Percentiles rank a stretch among this genome's conserved stretches.
Evolutionary conservation across 2,329 filamentous ascomycete genomes (phyloP).

Genomic region (Fusarium nygamai): DNA sequence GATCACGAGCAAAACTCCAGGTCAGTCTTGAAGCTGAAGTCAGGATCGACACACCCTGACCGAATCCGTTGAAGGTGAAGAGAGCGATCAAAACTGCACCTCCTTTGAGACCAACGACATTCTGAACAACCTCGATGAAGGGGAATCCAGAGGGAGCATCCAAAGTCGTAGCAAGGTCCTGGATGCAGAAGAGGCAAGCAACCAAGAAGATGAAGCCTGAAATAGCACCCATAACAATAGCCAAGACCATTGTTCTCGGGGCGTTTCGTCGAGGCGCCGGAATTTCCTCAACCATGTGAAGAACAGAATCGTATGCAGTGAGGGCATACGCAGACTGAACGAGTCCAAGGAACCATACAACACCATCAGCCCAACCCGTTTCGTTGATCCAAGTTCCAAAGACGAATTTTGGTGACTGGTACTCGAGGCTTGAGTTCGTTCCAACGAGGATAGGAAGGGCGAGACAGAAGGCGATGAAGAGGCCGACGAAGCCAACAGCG

Average conservation of each 20-base stretch:
- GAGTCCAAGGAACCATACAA: slow-evolving; percentile 66
- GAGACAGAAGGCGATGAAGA: slow-evolving; percentile 63
- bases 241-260: slow-evolving; percentile 61
- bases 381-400: slow-evolving; percentile 59
- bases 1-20: slow-evolving; percentile 64
- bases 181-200: slow-evolving; percentile 60
- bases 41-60: slow-evolving; percentile 61
- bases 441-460: slow-evolving; percentile 62
- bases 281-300: slow-evolving; percentile 68
- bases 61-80: slow-evolving; percentile 65
- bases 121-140: slow-evolving; percentile 58
- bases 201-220: slow-evolving; percentile 62
- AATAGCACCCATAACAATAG: slow-evolving; percentile 57
- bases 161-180: slow-evolving; percentile 54
- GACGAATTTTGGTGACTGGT: slow-evolving; percentile 61
- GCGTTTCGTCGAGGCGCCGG: slow-evolving; percentile 61
- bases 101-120: slow-evolving; percentile 48
- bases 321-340: slow-evolving; percentile 64
- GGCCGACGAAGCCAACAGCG: slow-evolving; percentile 59
- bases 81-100: slow-evolving; percentile 57
- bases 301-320: slow-evolving; percentile 64
- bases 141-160: slow-evolving; percentile 54
- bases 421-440: slow-evolving; percentile 53
- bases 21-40: slow-evolving; percentile 62
- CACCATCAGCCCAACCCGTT: slow-evolving; percentile 61